phyloP scores from a whole-genome alignment of 176 grass and related monocot genomes.

The Phragmites australis region DNA sequence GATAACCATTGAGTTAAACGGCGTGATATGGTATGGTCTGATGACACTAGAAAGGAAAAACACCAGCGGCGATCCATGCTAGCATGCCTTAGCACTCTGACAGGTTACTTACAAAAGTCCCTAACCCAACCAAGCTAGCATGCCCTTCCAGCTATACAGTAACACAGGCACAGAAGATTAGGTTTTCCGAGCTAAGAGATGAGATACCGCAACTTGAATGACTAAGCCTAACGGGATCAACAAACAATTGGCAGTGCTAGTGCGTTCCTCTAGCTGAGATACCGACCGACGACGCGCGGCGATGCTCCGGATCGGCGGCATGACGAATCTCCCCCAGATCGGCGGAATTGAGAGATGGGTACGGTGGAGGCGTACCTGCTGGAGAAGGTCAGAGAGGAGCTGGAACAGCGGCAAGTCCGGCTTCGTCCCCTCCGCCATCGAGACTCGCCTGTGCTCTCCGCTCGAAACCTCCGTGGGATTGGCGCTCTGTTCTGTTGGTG shows the following conservation, averaged over 20 bases:
- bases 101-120: background rate
- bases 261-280: background rate
- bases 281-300: background rate
- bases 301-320: no score
- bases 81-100: background rate
- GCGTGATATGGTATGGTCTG: no score
- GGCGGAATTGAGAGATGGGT: background rate
- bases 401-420: constrained; percentile 82
- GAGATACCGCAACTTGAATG: background rate
- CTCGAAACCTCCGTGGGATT: background rate
- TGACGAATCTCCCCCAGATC: background rate
- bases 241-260: background rate
- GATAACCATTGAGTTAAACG: background rate
- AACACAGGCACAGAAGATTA: background rate
- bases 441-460: background rate
- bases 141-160: background rate
- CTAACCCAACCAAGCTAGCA: background rate
- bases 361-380: constrained; percentile 54
- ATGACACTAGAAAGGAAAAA: background rate
- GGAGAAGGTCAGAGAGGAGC: constrained; percentile 73
- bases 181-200: background rate
- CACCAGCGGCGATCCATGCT: background rate
- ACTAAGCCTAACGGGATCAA: background rate
- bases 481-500: background rate
- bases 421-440: constrained; percentile 78